Percentiles rank a stretch among this genome's conserved stretches.
These are phyloP conservation scores for Saccharomyces hybrid DNA, from an alignment of 1,139 yeast species.

Conservation along the genomic window DNA sequence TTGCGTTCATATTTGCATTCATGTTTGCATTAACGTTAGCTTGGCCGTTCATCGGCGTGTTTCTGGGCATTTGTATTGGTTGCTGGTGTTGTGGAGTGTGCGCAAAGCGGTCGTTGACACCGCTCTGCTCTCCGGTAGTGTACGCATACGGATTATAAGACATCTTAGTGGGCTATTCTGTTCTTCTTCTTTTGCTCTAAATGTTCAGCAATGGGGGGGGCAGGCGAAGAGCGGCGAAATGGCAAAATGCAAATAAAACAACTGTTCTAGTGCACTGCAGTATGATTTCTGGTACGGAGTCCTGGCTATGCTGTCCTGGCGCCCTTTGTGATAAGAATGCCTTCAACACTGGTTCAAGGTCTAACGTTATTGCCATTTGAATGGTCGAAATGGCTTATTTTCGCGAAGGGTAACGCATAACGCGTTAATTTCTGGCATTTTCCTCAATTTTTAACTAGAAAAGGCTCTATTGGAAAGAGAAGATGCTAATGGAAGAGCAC, in stretches of 20 bases:
- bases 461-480: neutral
- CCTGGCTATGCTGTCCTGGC: neutral
- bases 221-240: neutral
- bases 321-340: neutral
- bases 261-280: neutral
- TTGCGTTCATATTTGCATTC: neutral
- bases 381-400: neutral
- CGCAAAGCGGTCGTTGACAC: slow-evolving; percentile 17
- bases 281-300: neutral
- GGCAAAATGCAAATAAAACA: neutral
- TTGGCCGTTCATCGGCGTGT: slow-evolving; percentile 7
- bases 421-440: neutral
- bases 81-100: slow-evolving; percentile 26
- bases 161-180: slow-evolving; percentile 17
- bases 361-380: neutral
- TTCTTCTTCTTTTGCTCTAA: slow-evolving; percentile 20
- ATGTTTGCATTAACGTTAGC: neutral
- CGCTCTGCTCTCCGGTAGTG: slow-evolving; percentile 11
- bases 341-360: neutral
- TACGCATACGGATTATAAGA: slow-evolving; percentile 38
- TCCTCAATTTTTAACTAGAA: neutral
- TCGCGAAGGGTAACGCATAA: neutral
- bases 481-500: neutral
- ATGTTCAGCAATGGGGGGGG: neutral
- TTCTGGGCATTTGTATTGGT: slow-evolving; percentile 6